Evolutionary conservation across 2,329 filamentous ascomycete species (phyloP).

Genomic region (Verticillium nonalfalfae): DNA sequence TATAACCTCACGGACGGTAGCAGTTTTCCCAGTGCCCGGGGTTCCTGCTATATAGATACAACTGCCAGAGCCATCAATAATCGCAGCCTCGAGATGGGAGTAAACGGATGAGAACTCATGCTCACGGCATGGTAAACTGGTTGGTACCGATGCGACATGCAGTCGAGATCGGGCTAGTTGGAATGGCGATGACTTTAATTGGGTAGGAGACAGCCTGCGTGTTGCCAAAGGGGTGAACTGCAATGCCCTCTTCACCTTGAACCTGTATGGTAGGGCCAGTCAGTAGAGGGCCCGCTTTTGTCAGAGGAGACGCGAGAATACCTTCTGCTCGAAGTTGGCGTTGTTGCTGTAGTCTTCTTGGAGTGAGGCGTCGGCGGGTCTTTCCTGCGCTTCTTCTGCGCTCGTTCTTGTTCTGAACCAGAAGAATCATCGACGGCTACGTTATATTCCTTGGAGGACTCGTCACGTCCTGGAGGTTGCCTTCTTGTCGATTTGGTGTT

Average conservation of each 20-base stretch:
- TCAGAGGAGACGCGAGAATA: background rate
- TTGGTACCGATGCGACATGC: conserved; percentile 89
- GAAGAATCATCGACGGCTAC: background rate
- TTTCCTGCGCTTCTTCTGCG: conserved; percentile 10
- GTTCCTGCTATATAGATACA: conserved; percentile 99
- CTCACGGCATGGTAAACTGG: conserved; percentile 84
- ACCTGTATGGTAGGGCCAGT: conserved; percentile 24
- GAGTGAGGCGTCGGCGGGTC: conserved; percentile 7
- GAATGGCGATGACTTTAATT: conserved; percentile 78
- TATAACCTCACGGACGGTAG: conserved; percentile 92
- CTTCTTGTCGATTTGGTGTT: conserved; percentile 68
- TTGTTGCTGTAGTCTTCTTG: conserved; percentile 1
- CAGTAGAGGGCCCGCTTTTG: background rate
- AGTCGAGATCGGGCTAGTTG: conserved; percentile 82
- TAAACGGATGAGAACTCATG: conserved; percentile 90
- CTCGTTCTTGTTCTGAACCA: background rate
- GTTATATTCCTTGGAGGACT: conserved; percentile 21
- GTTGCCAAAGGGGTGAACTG: conserved; percentile 96
- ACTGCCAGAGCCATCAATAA: conserved; percentile 84
- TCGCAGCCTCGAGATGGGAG: conserved; percentile 87
- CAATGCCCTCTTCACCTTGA: conserved; percentile 77
- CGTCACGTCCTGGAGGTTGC: conserved; percentile 18
- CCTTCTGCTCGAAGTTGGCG: conserved; percentile 51
- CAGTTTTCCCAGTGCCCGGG: conserved; percentile 94
- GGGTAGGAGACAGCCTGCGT: conserved; percentile 68